These are phyloP conservation scores for Fusarium continuum DNA, from an alignment of 2,329 filamentous ascomycete genomes.

Conservation along the genomic window DNA sequence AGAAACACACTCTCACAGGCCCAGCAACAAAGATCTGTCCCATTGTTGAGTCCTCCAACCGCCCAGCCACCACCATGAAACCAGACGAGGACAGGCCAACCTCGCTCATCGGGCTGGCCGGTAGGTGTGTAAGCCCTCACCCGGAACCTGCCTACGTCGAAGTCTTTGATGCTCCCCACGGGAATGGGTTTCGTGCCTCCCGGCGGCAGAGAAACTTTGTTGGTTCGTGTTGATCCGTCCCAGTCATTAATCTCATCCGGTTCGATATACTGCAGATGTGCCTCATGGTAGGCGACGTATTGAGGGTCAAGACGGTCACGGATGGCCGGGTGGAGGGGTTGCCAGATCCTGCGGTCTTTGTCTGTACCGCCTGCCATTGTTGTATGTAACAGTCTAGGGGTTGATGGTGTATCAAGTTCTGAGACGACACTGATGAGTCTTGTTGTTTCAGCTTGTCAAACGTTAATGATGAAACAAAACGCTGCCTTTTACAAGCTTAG, in stretches of 20 bases:
- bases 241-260: conserved; percentile 48
- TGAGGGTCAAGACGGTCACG: conserved; percentile 49
- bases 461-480: conserved; percentile 6
- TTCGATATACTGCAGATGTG: conserved; percentile 49
- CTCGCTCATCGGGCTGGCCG: conserved; percentile 33
- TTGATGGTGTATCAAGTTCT: too few species aligned
- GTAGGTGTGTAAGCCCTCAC: conserved; percentile 48
- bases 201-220: conserved; percentile 40
- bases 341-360: conserved; percentile 36
- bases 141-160: conserved; percentile 42
- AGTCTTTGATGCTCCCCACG: conserved; percentile 44
- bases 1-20: conserved; percentile 43
- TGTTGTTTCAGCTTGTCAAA: not conserved
- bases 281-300: conserved; percentile 51
- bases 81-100: conserved; percentile 53
- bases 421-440: not conserved
- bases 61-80: conserved; percentile 54
- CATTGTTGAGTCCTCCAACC: conserved; percentile 48
- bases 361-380: conserved; percentile 7
- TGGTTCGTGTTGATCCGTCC: conserved; percentile 45
- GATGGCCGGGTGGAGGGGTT: conserved; percentile 48
- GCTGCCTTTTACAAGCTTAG: not conserved
- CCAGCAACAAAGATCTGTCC: conserved; percentile 48
- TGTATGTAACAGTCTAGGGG: too few species aligned
- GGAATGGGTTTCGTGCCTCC: conserved; percentile 39